Conservation (phyloP, 495 filamentous ascomycete species). For the Podospora pseudopauciseta region DNA sequence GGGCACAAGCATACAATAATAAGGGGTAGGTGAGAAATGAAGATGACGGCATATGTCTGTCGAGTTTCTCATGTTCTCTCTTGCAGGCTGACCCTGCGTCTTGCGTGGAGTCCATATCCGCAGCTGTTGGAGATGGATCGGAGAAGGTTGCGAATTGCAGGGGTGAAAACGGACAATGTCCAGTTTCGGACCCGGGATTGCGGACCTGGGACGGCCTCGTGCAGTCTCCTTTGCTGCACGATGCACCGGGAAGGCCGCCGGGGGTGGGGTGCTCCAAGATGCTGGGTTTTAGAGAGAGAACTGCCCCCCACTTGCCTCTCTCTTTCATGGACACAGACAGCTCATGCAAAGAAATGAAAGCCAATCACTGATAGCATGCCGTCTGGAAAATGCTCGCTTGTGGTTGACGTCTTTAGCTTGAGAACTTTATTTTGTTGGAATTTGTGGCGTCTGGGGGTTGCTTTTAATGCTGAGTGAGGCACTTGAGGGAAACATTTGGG, state of each 20-base stretch:
- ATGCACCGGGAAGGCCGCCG: conserved; percentile 26
- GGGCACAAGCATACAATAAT: not conserved
- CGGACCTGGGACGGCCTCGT: conserved; percentile 23
- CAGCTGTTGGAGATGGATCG: not conserved
- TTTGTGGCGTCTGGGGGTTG: conserved; percentile 1
- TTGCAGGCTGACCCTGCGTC: not conserved
- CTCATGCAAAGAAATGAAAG: not conserved
- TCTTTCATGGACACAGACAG: not conserved
- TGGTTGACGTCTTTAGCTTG: not conserved
- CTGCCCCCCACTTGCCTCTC: not conserved
- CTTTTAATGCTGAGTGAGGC: not conserved
- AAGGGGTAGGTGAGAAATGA: not conserved
- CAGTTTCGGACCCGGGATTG: conserved; percentile 22
- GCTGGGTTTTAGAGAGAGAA: not conserved
- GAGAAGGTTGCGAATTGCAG: conserved; percentile 5
- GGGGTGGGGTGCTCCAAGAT: conserved; percentile 6
- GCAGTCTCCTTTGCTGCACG: not conserved
- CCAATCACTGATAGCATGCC: not conserved
- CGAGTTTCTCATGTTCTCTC: not conserved
- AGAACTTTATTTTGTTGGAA: not conserved
- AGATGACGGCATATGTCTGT: not conserved
- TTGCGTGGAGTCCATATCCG: not conserved
- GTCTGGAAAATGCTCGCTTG: not conserved
- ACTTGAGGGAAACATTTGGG: not conserved
- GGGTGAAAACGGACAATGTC: conserved; percentile 22